Conservation (phyloP, 1,284 basidiomycete species). For the Chiua sp. region DNA sequence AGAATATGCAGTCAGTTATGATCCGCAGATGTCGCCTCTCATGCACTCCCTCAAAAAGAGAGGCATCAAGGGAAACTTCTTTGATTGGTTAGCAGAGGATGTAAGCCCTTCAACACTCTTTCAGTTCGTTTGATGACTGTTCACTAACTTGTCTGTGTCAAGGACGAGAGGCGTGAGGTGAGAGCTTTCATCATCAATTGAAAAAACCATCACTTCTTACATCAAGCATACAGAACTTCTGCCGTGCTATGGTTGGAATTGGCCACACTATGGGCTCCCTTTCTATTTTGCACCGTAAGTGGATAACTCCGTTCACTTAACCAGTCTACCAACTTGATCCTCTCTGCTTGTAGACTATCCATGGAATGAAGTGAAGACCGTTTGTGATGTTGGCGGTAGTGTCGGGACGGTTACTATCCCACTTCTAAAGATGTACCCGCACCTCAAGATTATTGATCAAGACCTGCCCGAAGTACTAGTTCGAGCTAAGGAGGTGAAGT, state of each 20-base stretch:
- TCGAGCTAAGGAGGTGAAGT: slow-evolving; percentile 37
- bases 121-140: too few species aligned
- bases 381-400: slow-evolving; percentile 57
- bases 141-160: too few species aligned
- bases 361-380: slow-evolving; percentile 46
- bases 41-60: slow-evolving; percentile 26
- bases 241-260: background rate
- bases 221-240: background rate
- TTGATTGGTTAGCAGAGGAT: slow-evolving; percentile 22
- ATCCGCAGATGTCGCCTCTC: slow-evolving; percentile 27
- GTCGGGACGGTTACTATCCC: slow-evolving; percentile 49
- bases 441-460: slow-evolving; percentile 50
- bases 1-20: slow-evolving; percentile 24
- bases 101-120: too few species aligned
- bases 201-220: background rate
- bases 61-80: slow-evolving; percentile 23
- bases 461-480: slow-evolving; percentile 46
- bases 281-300: background rate
- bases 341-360: slow-evolving; percentile 40
- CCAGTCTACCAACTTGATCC: too few species aligned
- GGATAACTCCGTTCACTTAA: too few species aligned
- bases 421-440: slow-evolving; percentile 46
- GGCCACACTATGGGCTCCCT: background rate
- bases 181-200: background rate
- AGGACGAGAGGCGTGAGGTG: background rate